Evolutionary conservation across 371 early-diverging fungal genomes (phyloP), one percentile per base, ranked within the genome.

Genomic region (Mortierella sp.): DNA sequence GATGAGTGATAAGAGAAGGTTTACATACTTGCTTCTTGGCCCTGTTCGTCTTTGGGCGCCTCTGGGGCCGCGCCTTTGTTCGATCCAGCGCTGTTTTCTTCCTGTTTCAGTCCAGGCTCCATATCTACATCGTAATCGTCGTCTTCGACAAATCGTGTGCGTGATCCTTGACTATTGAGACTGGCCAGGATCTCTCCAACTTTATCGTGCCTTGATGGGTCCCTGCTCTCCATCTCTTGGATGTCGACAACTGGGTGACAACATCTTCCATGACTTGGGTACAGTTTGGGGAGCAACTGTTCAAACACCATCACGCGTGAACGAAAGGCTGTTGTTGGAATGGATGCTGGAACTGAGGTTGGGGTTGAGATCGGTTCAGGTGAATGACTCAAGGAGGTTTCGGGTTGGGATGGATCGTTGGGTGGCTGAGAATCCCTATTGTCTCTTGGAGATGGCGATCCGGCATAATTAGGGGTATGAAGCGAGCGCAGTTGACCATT

Each of bases 241-340:
- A 88, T 54, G 43, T 80, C 86, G n/a, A 67, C 66, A 22, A 75
- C 66, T 11, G 75, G 83, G 14, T 78, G 80, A 69, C 88, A 85
- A 66, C 90, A 84, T 28, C 71, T 58, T 66, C 79, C 58, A 59
- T 86, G 78, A 60, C 86, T 68, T 14, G 79, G 70, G 65, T 84
- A 89, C 70, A 93, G 32, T 68, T 84, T 78, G n/a, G 92, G 86
- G 47, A 91, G 84, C 64, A 90, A 77, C 68, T 94, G 93, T 75
- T 95, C 95, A 77, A 90, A 92, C 9, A 95, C 87, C 87, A 93
- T 90, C 24, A 92, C 81, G 58, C 95, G 88, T 37, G 90, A 90
- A 62, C 93, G 89, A 73, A 91, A 89, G 14, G 89, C 88, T 4
- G 92, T 80, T 3, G 81, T 71, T 6, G 75, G 75, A 11, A 75